Evolutionary conservation across 2,329 filamentous ascomycete genomes (phyloP).

Genomic region (Furcasterigmium furcatum): DNA sequence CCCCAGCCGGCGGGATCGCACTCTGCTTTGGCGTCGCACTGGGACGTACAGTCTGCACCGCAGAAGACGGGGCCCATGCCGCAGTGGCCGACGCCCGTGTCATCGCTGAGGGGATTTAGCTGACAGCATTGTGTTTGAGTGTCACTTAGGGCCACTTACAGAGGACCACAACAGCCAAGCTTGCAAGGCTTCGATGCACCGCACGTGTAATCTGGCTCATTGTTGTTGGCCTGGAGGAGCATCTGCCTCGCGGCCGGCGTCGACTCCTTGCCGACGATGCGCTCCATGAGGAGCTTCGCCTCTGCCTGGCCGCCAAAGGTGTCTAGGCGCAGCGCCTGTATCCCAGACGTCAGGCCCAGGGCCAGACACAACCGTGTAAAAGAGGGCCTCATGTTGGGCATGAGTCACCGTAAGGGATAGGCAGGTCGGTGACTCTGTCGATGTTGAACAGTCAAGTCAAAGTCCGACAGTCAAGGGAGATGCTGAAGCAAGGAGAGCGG

Average conservation of each 20-base stretch:
- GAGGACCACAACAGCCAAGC: slow-evolving; percentile 14
- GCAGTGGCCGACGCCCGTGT: slow-evolving; percentile 7
- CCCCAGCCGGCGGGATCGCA: slow-evolving; percentile 29
- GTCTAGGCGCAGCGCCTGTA: neutral
- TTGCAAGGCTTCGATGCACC: slow-evolving; percentile 9
- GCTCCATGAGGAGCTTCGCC: neutral
- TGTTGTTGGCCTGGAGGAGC: neutral
- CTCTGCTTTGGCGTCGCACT: slow-evolving; percentile 20
- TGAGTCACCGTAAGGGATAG: no score
- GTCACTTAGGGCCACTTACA: no score
- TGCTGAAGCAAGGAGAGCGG: no score
- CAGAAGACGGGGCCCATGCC: slow-evolving; percentile 20
- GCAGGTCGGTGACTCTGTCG: no score
- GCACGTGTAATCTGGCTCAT: slow-evolving; percentile 11
- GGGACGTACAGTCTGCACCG: slow-evolving; percentile 16
- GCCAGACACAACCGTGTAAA: neutral
- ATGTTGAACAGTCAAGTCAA: no score
- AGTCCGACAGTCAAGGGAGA: no score
- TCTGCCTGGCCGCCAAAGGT: neutral
- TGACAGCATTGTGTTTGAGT: no score
- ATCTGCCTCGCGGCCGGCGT: slow-evolving; percentile 4
- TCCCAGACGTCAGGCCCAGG: neutral
- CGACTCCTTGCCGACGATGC: neutral
- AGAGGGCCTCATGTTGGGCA: neutral
- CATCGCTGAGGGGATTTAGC: no score